Evolutionary conservation across 2,329 filamentous ascomycete genomes (phyloP), one percentile per base, ranked within the genome.

Genomic region (Pestalotiopsis sp.): DNA sequence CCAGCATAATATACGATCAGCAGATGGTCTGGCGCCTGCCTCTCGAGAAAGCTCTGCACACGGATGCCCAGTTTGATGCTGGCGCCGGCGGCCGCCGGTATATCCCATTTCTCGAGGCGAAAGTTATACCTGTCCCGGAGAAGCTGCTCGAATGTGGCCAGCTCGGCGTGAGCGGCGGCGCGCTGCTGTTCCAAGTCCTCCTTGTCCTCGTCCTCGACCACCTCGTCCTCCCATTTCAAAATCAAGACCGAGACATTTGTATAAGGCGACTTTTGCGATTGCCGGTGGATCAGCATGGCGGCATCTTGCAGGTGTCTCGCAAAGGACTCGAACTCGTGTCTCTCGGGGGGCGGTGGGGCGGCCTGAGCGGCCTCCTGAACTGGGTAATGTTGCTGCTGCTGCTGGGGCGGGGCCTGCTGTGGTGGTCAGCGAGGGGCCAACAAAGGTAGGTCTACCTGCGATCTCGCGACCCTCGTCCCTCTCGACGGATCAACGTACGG

Each of bases 281-380:
- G 88, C 71, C 87, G 85, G 76, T 90, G 88, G 72, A 91, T 90
- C 74, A 90, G 82, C 85, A 90, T 90, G 71, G 89, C 89, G 64
- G 89, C 89, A 84, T 91, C 89, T 76, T 91, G 89, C 59, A 91
- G 84, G 80, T 91, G 89, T 61, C 89, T 85, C 69, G 89, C 89
- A 76, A 91, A 91, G 66, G 87, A 85, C 78, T 91, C 89, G 79
- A 91, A 91, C 74, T 91, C 88, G 79, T 88, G 85, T 72, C 87
- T 85, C 73, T 88, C 85, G 9, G 75, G 75, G 45, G 77, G 73
- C 60, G 76, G 76, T 59, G 75, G 77, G 60, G 75, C 72, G 49
- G 64, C 20, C 60, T 68, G 70, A 23, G 77, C 75, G 59, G 68
- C 70, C 36, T 78, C 76, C 68, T 75, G 76, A 12, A 71, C 71